A percentile compares a stretch with the other conserved stretches of the same genome.
Evolutionary conservation across 345 rosid genomes (phyloP).

Genomic region (Cardamine chenopodiifolia): DNA sequence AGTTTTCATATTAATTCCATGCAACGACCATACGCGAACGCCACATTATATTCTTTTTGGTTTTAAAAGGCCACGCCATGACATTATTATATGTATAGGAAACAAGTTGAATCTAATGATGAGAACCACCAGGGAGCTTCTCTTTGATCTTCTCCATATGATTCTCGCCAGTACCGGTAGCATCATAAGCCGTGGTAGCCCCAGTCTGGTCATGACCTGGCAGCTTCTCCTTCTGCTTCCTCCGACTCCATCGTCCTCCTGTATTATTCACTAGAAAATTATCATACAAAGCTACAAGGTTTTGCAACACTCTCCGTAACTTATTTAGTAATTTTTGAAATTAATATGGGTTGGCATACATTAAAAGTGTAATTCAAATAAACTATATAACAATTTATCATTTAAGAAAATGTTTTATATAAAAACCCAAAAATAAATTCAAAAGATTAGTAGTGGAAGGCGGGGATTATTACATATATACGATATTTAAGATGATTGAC

Average conservation of each 20-base stretch:
- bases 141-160: slow-evolving; percentile 71
- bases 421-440: background rate
- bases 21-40: background rate
- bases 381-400: background rate
- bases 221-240: slow-evolving; percentile 73
- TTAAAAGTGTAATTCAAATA: background rate
- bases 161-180: slow-evolving; percentile 47
- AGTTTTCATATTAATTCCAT: background rate
- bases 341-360: background rate
- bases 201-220: slow-evolving; percentile 48
- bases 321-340: background rate
- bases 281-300: background rate
- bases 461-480: background rate
- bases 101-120: background rate
- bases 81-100: background rate
- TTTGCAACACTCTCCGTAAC: background rate
- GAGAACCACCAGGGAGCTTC: slow-evolving; percentile 51
- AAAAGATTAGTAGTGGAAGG: background rate
- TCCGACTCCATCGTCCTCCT: slow-evolving; percentile 71
- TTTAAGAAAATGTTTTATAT: background rate
- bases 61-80: background rate
- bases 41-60: background rate
- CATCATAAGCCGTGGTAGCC: slow-evolving; percentile 30
- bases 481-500: background rate
- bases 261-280: background rate